Base-by-base conservation (phyloP, 1,284 basidiomycete genomes). In the Athelia sp. region DNA sequence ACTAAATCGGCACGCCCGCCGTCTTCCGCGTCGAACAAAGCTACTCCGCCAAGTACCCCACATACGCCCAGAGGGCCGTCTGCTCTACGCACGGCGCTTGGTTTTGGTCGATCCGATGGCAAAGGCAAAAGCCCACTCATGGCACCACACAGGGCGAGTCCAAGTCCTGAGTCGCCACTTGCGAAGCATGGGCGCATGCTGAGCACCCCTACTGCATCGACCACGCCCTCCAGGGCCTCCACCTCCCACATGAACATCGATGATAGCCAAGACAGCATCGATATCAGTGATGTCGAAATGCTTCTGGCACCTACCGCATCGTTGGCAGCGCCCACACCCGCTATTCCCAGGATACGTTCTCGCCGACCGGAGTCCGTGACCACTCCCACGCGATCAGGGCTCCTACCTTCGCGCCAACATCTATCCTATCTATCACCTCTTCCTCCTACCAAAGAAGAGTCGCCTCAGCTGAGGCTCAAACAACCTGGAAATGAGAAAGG, bases 271-370 rank as follows among this genome's bases (percentile, higher is more conserved):
- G 86, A 88, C 53, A 79, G 75, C 47, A 57, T 69, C 17, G 85
- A 81, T 34, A 73, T 70, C 2, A 69, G 78, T 14, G 84, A 88
- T 59, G 83, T 90, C n/a, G 84, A 80, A 50, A 68, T 82, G 46
- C 70, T 90, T 54, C 73, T 90, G 13, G 81, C 81, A 1, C 78
- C 81, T 23, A 71, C 81, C 19, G 80, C 79, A 46, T 78, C 80
- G 18, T 73, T 81, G 1, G 69, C 73, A 47, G 85, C 81, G n/a
- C 86, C 87, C 13, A 89, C 87, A 2, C 86, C 87, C 32, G 79
- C 82, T 15, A 79, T 88, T 64, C 86, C 87, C 8, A 74, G 82
- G 45, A 74, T 82, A 47, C 71, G 73, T 29, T 59, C 61, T 11
- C 62, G 63, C 21, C 66, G 62, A 21, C 61, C 54, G 42, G 59